Evolutionary conservation across 2,329 filamentous ascomycete species (phyloP).

Genomic region (Fusarium palustre): DNA sequence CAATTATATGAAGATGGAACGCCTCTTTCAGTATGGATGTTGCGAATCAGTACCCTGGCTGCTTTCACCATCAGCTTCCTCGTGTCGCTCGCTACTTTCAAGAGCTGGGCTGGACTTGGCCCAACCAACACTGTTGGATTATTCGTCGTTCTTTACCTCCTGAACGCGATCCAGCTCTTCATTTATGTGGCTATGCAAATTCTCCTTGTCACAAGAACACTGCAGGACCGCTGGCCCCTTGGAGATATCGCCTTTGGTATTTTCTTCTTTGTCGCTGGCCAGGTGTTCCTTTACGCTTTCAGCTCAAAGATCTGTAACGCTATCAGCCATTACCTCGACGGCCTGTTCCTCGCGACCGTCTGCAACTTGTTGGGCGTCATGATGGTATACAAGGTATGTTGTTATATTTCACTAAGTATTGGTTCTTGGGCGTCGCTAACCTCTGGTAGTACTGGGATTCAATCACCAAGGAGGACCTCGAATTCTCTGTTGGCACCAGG

Average conservation of each 20-base stretch:
- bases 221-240: constrained; percentile 95
- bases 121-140: constrained; percentile 89
- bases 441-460: constrained; percentile 90
- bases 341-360: constrained; percentile 91
- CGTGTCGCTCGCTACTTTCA: constrained; percentile 91
- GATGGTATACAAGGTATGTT: constrained; percentile 96
- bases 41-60: constrained; percentile 79
- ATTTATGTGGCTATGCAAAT: constrained; percentile 91
- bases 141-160: constrained; percentile 90
- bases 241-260: constrained; percentile 91
- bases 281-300: constrained; percentile 92
- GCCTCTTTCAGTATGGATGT: constrained; percentile 90
- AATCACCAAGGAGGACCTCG: constrained; percentile 97
- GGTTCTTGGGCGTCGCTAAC: constrained; percentile 9
- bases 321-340: constrained; percentile 92
- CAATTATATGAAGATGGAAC: constrained; percentile 98
- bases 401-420: constrained; percentile 24
- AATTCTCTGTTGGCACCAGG: constrained; percentile 95
- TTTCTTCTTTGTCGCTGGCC: constrained; percentile 90
- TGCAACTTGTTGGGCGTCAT: constrained; percentile 96
- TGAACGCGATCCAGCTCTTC: constrained; percentile 88
- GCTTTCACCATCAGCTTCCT: constrained; percentile 91
- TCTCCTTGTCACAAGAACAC: constrained; percentile 85
- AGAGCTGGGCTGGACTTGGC: constrained; percentile 85
- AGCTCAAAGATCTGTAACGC: constrained; percentile 85